phyloP scores from a whole-genome alignment of 2,329 filamentous ascomycete species.

The Sporothrix phasma region DNA sequence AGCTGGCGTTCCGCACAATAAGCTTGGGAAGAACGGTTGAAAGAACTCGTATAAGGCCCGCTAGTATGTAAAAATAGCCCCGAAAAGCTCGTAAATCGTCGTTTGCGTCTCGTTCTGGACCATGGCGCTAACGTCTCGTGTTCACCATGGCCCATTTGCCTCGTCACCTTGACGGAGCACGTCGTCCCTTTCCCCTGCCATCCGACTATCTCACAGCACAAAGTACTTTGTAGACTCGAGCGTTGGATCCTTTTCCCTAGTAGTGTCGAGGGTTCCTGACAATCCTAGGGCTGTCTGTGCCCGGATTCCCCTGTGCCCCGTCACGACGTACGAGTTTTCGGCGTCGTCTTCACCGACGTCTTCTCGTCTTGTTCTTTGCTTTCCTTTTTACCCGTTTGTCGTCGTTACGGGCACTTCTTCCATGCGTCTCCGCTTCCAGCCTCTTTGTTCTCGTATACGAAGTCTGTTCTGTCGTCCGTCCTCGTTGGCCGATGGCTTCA shows the following conservation, averaged over 20 bases:
- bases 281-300: too few species aligned
- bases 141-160: too few species aligned
- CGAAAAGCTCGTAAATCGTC: conserved; percentile 1
- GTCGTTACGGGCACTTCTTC: neutral
- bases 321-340: neutral
- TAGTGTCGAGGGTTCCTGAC: too few species aligned
- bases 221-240: too few species aligned
- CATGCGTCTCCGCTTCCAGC: conserved; percentile 5
- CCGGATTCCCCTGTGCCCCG: too few species aligned
- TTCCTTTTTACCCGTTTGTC: neutral
- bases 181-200: too few species aligned
- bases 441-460: conserved; percentile 8
- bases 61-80: conserved; percentile 4
- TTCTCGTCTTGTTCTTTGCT: neutral
- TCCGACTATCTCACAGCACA: too few species aligned
- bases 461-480: neutral
- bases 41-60: neutral
- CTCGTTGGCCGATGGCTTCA: neutral
- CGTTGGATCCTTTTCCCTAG: too few species aligned
- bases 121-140: neutral
- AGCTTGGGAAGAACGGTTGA: neutral
- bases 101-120: neutral
- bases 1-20: neutral
- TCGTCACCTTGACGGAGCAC: too few species aligned
- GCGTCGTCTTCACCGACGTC: neutral